phyloP scores from a whole-genome alignment of 179 eudicot species.

The Camellia oleifera region DNA sequence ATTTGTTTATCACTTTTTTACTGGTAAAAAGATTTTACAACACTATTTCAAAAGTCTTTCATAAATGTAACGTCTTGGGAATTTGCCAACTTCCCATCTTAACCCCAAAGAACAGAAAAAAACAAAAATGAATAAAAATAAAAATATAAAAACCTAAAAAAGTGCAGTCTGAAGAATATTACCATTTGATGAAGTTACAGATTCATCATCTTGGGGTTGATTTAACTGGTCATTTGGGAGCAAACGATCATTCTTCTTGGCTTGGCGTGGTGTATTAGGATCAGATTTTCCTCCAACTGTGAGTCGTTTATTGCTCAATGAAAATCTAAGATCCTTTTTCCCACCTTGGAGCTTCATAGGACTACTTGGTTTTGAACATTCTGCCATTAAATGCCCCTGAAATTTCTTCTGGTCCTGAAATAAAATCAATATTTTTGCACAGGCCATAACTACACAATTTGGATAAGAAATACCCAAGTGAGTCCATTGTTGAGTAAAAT shows the following conservation, averaged over 20 bases:
- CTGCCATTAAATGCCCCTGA: slow-evolving; percentile 75
- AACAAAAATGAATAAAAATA: too few relatives aligned
- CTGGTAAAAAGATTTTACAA: too few relatives aligned
- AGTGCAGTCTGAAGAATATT: slow-evolving; percentile 15
- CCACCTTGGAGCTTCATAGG: slow-evolving; percentile 64
- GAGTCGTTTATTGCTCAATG: slow-evolving; percentile 52
- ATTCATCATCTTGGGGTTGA: slow-evolving; percentile 26
- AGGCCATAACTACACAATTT: not conserved
- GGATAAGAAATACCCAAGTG: not conserved
- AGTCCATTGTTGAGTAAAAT: not conserved
- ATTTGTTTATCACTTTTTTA: too few relatives aligned
- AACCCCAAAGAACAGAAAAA: not conserved
- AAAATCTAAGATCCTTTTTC: slow-evolving; percentile 54
- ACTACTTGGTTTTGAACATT: slow-evolving; percentile 78
- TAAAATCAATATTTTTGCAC: slow-evolving; percentile 4
- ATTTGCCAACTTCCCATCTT: not conserved
- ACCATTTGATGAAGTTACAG: slow-evolving; percentile 51
- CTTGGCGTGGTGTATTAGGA: slow-evolving; percentile 49
- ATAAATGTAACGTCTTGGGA: too few relatives aligned
- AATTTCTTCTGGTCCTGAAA: slow-evolving; percentile 87
- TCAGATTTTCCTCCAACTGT: slow-evolving; percentile 52
- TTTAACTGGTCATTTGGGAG: too few relatives aligned
- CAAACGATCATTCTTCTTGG: slow-evolving; percentile 29
- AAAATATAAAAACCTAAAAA: too few relatives aligned
- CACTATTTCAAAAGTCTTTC: too few relatives aligned